Percentiles rank a stretch among this genome's conserved stretches.
These are phyloP conservation scores for Sporothrix brunneoviolacea DNA, from an alignment of 2,329 filamentous ascomycete species.

Conservation along the genomic window DNA sequence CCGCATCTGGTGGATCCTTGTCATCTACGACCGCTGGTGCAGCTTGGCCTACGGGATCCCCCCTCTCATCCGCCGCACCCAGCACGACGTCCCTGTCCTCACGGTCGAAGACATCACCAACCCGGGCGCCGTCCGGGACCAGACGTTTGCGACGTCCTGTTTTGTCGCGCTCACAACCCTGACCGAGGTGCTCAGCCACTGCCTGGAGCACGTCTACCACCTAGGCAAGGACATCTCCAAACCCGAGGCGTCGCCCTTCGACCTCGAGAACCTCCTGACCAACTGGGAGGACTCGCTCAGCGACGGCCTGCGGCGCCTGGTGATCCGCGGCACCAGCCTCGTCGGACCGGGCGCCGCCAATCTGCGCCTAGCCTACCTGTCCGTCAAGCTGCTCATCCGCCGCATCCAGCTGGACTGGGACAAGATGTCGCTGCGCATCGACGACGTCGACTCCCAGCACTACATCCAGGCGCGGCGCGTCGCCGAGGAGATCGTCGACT, in stretches of 20 bases:
- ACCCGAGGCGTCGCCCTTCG: neutral
- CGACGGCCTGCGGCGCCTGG: neutral
- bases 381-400: neutral
- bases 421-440: neutral
- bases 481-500: constrained; percentile 1
- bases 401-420: neutral
- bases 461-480: neutral
- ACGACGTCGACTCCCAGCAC: neutral
- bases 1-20: neutral
- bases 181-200: neutral
- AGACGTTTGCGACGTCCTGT: neutral
- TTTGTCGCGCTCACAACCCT: neutral
- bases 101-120: neutral
- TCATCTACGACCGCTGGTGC: neutral
- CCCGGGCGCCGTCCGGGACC: neutral
- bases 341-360: neutral
- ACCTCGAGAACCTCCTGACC: neutral
- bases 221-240: neutral
- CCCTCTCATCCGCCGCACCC: neutral
- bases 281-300: neutral
- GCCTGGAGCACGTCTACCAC: neutral
- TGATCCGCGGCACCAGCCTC: neutral
- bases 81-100: neutral
- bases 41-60: neutral
- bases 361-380: neutral